Base-by-base conservation (phyloP, 352 stramenopile species). In the Phytophthora colocasiae region DNA sequence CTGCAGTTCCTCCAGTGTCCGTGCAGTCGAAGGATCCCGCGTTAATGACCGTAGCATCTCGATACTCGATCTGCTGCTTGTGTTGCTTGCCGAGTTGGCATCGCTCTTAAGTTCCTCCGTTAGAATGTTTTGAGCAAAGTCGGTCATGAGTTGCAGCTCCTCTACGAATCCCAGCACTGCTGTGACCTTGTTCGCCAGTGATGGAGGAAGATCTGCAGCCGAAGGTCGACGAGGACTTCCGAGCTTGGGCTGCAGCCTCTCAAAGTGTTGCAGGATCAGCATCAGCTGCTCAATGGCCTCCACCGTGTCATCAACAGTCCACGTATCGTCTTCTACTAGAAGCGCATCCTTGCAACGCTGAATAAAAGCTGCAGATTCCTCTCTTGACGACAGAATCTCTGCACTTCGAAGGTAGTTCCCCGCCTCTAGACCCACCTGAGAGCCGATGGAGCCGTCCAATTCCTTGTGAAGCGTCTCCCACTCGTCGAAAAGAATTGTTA, bases 61-160 rank as follows among this genome's bases (percentile, higher is more conserved):
- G 7, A 92, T 60, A 57, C 69, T 90, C 1, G 58, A 68, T 1
- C 55, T 72, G 51, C 81, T 92, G 53, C 69, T 89, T n/a, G 61
- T 57, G 27, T 84, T 80, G 47, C 78, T 87, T 0, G 55, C 50
- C 2, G 38, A 19, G 6, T 68, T 43, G 10, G 10, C 31, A 10
- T 50, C 65, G 7, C 6, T 66, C 4, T 75, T 78, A 6, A 17
- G 60, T 47, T 90, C 81, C 54, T 89, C 78, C 15, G 81, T 73
- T 7, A 92, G 49, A 43, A 89, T 84, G 5, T 58, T 85, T 51
- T 89, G 79, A 6, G 83, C 83, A 53, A 89, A 90, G 27, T 87
- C 71, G 0, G 79, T 63, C 58, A 92, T 78, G 11, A 83, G 48
- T 12, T 74, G 72, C 2, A 92, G 63, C 54, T 92, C 83, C 11